Evolutionary conservation across 805 yeast genomes (phyloP), one percentile per base, ranked within the genome.

Genomic region (Yarrowia sp.): DNA sequence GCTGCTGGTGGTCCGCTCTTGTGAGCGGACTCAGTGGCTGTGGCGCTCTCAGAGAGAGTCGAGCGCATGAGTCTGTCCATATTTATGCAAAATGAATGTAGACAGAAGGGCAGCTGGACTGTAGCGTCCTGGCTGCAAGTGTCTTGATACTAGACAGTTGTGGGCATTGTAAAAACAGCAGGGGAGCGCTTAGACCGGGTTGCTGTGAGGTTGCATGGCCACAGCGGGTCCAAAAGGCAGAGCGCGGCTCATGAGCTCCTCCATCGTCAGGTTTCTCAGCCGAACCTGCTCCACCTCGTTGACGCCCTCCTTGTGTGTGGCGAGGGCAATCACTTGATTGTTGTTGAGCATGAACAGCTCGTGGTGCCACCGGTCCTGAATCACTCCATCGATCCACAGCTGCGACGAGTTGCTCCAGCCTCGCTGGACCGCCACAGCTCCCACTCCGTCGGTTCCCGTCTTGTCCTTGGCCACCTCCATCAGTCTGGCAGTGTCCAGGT

Each of bases 401-500:
- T 61, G 36, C 0, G 61, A n/a, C 27, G 36, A 18, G 16, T 21
- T 27, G 32, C 61, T 29, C 60, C 63, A 36, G 22, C 47, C 41
- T n/a, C 36, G 33, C 42, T 51, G 58, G 2, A 51, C 58, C 3
- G 36, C 58, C 31, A 31, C 38, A 1, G 36, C 38, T 1, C 38
- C 38, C 19, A 31, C 38, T 9, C 4, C 38, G 13, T 32, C 58
- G n/a, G 22, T 18, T 13, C 38, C 41, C 0, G 41, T 35, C 32
- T 35, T 51, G 42, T 51, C 58, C 42, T 51, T 51, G 55, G 55
- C 36, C n/a, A n/a, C 38, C 3, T 51, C 58, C 31, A 65, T 59
- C 32, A 59, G 56, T 19, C 41, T 33, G 36, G 65, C 21, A 10
- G 59, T 44, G 4, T 51, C 27, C 32, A 70, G 66, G 10, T 64